Evolutionary conservation across 2,329 filamentous ascomycete species (phyloP).

Genomic region (Pseudogymnoascus sp.): DNA sequence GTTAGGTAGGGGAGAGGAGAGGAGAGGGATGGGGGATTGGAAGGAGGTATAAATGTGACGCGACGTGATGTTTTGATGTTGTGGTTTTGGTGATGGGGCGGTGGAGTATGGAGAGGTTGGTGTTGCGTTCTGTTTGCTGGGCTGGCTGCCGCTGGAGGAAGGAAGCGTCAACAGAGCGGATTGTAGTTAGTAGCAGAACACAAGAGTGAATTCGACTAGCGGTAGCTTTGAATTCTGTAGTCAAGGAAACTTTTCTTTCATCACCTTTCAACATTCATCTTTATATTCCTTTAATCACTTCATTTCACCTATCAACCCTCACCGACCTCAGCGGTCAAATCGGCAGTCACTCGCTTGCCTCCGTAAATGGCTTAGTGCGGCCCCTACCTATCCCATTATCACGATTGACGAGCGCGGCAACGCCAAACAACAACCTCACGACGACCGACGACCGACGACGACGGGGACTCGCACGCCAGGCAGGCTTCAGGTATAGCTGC

Average conservation of each 20-base stretch:
- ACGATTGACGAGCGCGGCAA: constrained; percentile 8
- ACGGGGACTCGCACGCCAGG: constrained; percentile 3
- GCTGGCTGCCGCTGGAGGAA: background rate
- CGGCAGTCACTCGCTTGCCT: background rate
- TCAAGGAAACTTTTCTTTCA: background rate
- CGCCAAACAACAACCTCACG: background rate
- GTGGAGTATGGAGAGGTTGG: background rate
- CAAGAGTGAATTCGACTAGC: background rate
- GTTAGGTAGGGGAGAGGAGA: background rate
- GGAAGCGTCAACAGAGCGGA: background rate
- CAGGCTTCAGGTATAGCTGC: constrained; percentile 3
- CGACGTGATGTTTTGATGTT: constrained; percentile 8
- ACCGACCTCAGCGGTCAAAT: constrained; percentile 6
- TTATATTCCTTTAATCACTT: background rate
- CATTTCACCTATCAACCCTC: background rate
- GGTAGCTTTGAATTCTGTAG: background rate
- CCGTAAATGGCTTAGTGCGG: constrained; percentile 8
- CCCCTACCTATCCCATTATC: constrained; percentile 8
- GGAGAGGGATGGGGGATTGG: background rate
- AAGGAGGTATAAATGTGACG: background rate
- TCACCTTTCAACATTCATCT: background rate
- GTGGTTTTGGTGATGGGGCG: constrained; percentile 5
- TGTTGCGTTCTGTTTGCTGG: constrained; percentile 7
- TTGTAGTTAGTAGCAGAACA: background rate
- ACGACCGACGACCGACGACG: background rate